These are phyloP conservation scores for Jatropha podagrica DNA, from an alignment of 441 rosid genomes.

Conservation along the genomic window DNA sequence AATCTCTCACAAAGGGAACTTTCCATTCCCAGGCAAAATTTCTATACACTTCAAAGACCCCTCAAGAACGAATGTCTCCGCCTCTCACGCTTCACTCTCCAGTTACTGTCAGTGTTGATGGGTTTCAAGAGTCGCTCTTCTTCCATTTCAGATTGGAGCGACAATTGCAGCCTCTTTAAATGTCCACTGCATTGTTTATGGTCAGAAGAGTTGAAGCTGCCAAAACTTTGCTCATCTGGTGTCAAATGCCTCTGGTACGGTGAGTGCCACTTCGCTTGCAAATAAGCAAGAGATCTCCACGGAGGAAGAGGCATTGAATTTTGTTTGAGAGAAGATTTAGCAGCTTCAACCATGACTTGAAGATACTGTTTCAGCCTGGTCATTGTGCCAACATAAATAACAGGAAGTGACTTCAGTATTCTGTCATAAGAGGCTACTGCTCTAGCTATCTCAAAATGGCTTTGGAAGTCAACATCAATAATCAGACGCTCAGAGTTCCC, in stretches of 20 bases:
- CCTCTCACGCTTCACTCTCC: slow-evolving; percentile 57
- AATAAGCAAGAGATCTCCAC: slow-evolving; percentile 84
- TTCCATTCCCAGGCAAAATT: slow-evolving; percentile 27
- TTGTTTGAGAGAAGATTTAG: slow-evolving; percentile 72
- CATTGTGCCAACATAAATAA: slow-evolving; percentile 70
- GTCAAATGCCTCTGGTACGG: slow-evolving; percentile 52
- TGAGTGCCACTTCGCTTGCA: slow-evolving; percentile 86
- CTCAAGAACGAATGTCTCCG: slow-evolving; percentile 45
- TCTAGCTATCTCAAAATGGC: slow-evolving; percentile 94
- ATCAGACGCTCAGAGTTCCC: slow-evolving; percentile 70
- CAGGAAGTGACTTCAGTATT: slow-evolving; percentile 71
- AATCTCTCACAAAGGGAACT: slow-evolving; percentile 36
- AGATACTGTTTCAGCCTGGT: slow-evolving; percentile 68
- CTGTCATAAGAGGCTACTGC: slow-evolving; percentile 79
- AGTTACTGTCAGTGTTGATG: slow-evolving; percentile 36
- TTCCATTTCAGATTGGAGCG: slow-evolving; percentile 56
- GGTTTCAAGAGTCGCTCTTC: slow-evolving; percentile 54
- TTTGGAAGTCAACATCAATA: slow-evolving; percentile 77
- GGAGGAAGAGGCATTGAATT: slow-evolving; percentile 97
- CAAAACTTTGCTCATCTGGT: slow-evolving; percentile 37
- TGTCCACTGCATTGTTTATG: slow-evolving; percentile 68
- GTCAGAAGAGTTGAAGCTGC: slow-evolving; percentile 23
- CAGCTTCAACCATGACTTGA: slow-evolving; percentile 86
- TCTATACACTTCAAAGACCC: slow-evolving; percentile 34
- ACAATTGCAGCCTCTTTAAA: slow-evolving; percentile 64